Conservation (phyloP, 2,329 filamentous ascomycete genomes). For the Cordyceps cateniannulata region DNA sequence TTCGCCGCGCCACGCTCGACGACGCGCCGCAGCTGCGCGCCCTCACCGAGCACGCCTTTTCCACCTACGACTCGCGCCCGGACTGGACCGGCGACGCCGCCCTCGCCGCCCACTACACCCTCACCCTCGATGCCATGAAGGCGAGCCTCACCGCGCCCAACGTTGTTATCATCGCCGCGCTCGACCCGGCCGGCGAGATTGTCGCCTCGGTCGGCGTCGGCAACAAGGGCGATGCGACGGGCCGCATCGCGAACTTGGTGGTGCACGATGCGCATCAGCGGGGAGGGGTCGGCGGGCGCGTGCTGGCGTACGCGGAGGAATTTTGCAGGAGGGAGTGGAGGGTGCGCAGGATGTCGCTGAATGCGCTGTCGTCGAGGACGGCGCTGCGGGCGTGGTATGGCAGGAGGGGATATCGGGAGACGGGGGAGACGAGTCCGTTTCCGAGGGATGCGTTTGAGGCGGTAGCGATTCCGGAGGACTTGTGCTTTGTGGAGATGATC, state of each 20-base stretch:
- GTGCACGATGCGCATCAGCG: constrained; percentile 20
- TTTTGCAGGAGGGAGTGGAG: constrained; percentile 21
- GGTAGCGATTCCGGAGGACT: constrained; percentile 20
- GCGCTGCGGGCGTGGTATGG: constrained; percentile 32
- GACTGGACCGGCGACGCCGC: constrained; percentile 29
- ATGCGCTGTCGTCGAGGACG: constrained; percentile 25
- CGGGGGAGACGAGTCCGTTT: constrained; percentile 28
- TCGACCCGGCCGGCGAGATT: constrained; percentile 15
- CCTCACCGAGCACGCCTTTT: constrained; percentile 34
- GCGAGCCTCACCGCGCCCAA: constrained; percentile 37
- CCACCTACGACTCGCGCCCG: constrained; percentile 29
- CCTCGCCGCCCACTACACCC: constrained; percentile 65
- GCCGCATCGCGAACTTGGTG: constrained; percentile 23
- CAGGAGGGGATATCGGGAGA: constrained; percentile 27
- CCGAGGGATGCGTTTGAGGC: constrained; percentile 19
- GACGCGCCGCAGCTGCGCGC: constrained; percentile 30
- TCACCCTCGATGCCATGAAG: constrained; percentile 58
- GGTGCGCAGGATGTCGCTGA: constrained; percentile 25
- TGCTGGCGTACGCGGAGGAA: constrained; percentile 27
- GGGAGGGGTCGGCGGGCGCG: constrained; percentile 26
- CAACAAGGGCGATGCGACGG: constrained; percentile 15
- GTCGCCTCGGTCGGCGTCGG: constrained; percentile 19
- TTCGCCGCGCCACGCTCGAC: constrained; percentile 29
- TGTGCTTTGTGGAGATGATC: constrained; percentile 30
- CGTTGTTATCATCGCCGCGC: constrained; percentile 25